Percentiles rank a stretch among this genome's conserved stretches.
phyloP scores from a whole-genome alignment of 106 monocot species.

The Posidonia australis region DNA sequence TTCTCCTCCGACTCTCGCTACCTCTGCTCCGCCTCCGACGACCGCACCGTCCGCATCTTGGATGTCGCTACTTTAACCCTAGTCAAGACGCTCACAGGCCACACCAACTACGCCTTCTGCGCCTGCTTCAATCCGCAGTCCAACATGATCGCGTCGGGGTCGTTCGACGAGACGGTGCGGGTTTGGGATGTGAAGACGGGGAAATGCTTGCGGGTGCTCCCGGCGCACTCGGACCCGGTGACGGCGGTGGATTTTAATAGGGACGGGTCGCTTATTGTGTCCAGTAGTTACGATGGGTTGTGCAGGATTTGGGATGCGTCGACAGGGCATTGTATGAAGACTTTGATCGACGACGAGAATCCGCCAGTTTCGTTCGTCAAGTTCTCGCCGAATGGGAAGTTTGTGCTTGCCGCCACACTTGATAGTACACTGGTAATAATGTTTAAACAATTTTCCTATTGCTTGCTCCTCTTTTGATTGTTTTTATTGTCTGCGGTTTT shows the following conservation, averaged over 20 bases:
- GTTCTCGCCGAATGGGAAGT: slow-evolving; percentile 61
- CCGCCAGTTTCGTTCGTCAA: slow-evolving; percentile 43
- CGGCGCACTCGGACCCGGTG: slow-evolving; percentile 49
- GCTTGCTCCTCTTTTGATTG: background rate
- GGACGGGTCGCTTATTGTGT: slow-evolving; percentile 41
- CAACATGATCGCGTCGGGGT: slow-evolving; percentile 52
- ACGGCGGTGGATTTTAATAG: slow-evolving; percentile 49
- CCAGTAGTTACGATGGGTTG: slow-evolving; percentile 48
- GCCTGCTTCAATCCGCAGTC: slow-evolving; percentile 53
- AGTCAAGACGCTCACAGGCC: slow-evolving; percentile 34
- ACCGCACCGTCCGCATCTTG: slow-evolving; percentile 46
- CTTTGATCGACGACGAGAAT: slow-evolving; percentile 48
- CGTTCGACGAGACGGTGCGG: slow-evolving; percentile 53
- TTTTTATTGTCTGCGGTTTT: too few relatives aligned
- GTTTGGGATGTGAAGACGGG: slow-evolving; percentile 49
- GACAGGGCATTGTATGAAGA: slow-evolving; percentile 47
- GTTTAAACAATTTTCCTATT: background rate
- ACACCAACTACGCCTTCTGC: slow-evolving; percentile 53
- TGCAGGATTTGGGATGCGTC: slow-evolving; percentile 46
- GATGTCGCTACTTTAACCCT: slow-evolving; percentile 21
- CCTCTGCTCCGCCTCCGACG: slow-evolving; percentile 48
- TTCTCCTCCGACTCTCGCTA: slow-evolving; percentile 43
- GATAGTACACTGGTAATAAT: slow-evolving; percentile 32
- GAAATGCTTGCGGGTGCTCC: slow-evolving; percentile 41
- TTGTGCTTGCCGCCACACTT: slow-evolving; percentile 40